phyloP scores from a whole-genome alignment of 345 rosid species.

The Lagerstroemia speciosa region DNA sequence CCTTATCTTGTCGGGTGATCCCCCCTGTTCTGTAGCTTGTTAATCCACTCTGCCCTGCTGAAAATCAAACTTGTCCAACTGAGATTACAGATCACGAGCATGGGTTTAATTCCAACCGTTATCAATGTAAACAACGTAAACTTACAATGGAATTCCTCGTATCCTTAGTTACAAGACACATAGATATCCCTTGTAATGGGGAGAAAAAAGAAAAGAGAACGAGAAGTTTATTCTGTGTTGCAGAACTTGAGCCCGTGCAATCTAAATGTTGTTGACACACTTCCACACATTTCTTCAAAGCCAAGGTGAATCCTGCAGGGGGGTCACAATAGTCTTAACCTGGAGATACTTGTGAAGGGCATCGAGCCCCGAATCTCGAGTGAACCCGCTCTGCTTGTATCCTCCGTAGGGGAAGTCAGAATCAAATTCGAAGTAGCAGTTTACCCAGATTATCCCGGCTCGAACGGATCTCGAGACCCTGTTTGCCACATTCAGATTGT shows the following conservation, averaged over 20 bases:
- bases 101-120: too few species aligned
- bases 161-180: too few species aligned
- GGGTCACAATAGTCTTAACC: constrained; percentile 55
- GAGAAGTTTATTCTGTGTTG: too few species aligned
- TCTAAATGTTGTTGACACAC: too few species aligned
- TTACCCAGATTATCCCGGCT: constrained; percentile 56
- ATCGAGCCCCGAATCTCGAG: constrained; percentile 55
- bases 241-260: too few species aligned
- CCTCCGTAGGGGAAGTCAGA: constrained; percentile 62
- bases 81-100: neutral
- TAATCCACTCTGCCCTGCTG: too few species aligned
- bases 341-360: constrained; percentile 52
- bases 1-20: neutral
- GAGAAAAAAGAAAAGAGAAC: too few species aligned
- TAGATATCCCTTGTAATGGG: too few species aligned
- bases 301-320: constrained; percentile 67
- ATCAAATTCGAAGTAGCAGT: constrained; percentile 57
- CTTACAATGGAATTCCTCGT: too few species aligned
- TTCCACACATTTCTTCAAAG: constrained; percentile 18
- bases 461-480: constrained; percentile 63
- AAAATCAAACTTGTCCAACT: neutral
- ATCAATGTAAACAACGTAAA: too few species aligned
- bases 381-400: constrained; percentile 60
- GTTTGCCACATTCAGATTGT: constrained; percentile 52
- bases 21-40: too few species aligned